Evolutionary conservation across 306 rosid genomes (phyloP).

Genomic region (Hippophae gyantsensis): DNA sequence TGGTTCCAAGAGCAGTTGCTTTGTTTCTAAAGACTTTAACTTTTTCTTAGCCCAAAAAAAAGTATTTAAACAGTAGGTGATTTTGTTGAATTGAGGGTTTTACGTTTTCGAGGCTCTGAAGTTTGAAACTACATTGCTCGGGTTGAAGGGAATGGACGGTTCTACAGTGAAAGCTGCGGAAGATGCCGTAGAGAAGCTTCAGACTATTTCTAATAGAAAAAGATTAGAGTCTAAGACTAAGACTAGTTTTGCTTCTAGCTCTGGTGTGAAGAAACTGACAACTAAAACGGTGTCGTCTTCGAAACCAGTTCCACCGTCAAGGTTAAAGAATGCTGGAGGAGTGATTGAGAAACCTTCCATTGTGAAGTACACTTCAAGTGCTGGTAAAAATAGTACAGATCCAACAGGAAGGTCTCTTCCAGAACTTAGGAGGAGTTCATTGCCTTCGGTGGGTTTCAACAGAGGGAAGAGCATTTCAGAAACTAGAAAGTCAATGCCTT

Average conservation of each 20-base stretch:
- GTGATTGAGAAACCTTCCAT: slow-evolving; percentile 41
- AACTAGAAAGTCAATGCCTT: slow-evolving; percentile 36
- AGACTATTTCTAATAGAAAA: slow-evolving; percentile 30
- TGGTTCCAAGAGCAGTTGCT: no score
- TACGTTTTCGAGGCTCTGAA: no score
- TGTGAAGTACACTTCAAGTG: slow-evolving; percentile 23
- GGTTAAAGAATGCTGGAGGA: slow-evolving; percentile 75
- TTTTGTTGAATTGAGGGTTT: no score
- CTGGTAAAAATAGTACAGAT: slow-evolving; percentile 28
- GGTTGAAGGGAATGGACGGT: no score
- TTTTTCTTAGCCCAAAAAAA: no score
- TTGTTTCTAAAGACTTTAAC: no score
- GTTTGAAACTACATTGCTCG: no score
- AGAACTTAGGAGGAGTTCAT: slow-evolving; percentile 57
- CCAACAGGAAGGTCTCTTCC: slow-evolving; percentile 58
- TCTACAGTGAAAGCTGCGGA: no score
- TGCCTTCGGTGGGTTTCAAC: slow-evolving; percentile 32
- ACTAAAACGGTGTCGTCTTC: slow-evolving; percentile 34
- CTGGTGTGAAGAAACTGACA: slow-evolving; percentile 31
- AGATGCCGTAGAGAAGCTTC: no score
- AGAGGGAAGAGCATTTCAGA: slow-evolving; percentile 23
- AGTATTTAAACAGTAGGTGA: no score
- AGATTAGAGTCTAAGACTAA: slow-evolving; percentile 36
- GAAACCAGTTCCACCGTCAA: slow-evolving; percentile 32
- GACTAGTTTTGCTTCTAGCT: slow-evolving; percentile 25